Evolutionary conservation across 495 filamentous ascomycete genomes (phyloP).

Genomic region (Hypoxylon subgilvum): DNA sequence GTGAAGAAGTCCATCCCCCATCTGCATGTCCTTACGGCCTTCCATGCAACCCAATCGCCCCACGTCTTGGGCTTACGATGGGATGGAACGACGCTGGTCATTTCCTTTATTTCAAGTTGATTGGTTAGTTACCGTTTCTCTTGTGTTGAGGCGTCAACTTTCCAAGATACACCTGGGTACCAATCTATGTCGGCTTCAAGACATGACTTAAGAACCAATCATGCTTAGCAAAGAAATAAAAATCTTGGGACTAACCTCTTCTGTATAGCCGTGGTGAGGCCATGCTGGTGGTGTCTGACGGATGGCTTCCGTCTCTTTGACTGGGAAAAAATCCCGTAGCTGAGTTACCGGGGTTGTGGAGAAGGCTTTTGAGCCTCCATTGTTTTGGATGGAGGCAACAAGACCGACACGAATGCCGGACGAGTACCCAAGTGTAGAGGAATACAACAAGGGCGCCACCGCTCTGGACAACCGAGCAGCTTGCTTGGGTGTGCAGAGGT

Average conservation of each 20-base stretch:
- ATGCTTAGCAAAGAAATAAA: not conserved
- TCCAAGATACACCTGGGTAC: not conserved
- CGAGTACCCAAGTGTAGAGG: constrained; percentile 32
- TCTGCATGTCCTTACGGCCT: constrained; percentile 46
- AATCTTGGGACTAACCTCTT: constrained; percentile 36
- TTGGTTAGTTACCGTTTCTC: constrained; percentile 14
- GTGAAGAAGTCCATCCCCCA: constrained; percentile 57
- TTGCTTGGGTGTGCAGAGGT: constrained; percentile 46
- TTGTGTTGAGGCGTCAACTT: not conserved
- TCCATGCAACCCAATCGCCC: constrained; percentile 56
- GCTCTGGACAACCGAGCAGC: constrained; percentile 42
- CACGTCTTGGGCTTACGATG: constrained; percentile 47
- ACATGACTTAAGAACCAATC: not conserved
- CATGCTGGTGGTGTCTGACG: constrained; percentile 63
- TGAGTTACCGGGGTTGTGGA: constrained; percentile 48
- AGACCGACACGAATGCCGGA: constrained; percentile 37
- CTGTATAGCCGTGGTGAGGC: constrained; percentile 68
- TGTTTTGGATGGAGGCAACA: constrained; percentile 25
- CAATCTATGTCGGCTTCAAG: not conserved
- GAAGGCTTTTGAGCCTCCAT: constrained; percentile 42
- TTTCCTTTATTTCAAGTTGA: constrained; percentile 38
- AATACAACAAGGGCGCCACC: constrained; percentile 31
- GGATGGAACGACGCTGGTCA: constrained; percentile 49
- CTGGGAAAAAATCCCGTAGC: constrained; percentile 56
- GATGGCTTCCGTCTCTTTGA: constrained; percentile 55